Evolutionary conservation across 148 eudicot species (phyloP).

Genomic region (Cornus suecica): DNA sequence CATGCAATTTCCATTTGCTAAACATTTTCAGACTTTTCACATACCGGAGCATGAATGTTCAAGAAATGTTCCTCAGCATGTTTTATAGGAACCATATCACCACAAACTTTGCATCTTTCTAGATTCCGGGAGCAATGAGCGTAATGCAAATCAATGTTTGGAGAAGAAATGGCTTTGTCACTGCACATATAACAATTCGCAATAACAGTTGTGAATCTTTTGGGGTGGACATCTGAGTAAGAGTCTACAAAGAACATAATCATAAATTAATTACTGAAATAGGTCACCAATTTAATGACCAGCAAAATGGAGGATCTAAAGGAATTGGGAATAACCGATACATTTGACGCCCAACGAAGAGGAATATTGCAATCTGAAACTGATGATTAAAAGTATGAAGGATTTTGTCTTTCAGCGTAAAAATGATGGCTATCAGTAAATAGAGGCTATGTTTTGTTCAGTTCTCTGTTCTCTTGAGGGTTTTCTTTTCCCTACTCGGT

Average conservation of each 20-base stretch:
- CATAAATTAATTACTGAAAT: background rate
- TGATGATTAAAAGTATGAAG: background rate
- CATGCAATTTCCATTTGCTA: background rate
- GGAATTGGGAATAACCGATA: background rate
- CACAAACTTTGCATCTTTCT: constrained; percentile 77
- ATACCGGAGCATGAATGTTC: constrained; percentile 82
- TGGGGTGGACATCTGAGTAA: background rate
- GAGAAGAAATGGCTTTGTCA: constrained; percentile 66
- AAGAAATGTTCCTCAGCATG: constrained; percentile 71
- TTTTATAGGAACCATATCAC: constrained; percentile 72
- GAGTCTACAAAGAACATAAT: background rate
- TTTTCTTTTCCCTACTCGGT: no score
- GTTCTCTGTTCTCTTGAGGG: no score
- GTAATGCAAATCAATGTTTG: constrained; percentile 73
- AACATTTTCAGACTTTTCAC: constrained; percentile 12
- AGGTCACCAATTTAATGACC: background rate
- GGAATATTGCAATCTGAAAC: background rate
- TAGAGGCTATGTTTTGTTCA: no score
- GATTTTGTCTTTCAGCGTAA: background rate
- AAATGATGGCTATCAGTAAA: background rate
- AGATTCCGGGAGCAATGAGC: constrained; percentile 85
- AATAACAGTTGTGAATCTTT: background rate
- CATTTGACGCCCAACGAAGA: background rate
- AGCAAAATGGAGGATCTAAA: background rate
- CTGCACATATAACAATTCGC: constrained; percentile 34